phyloP scores from a whole-genome alignment of 192 early-diverging fungal genomes.

The Jimgerdemannia lactiflua region DNA sequence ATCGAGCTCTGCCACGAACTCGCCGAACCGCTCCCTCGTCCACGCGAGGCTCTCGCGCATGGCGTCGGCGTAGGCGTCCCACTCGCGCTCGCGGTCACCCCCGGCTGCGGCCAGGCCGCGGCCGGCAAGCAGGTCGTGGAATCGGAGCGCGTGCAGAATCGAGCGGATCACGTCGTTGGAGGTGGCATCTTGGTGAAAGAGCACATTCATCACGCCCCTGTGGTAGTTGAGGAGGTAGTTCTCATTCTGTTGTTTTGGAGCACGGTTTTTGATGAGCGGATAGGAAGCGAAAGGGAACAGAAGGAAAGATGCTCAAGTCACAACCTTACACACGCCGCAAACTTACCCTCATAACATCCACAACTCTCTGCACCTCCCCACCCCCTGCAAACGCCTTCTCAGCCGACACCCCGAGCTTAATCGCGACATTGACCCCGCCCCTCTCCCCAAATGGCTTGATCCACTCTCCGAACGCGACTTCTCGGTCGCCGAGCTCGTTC shows the following conservation, averaged over 20 bases:
- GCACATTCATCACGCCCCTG: constrained; percentile 35
- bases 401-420: constrained; percentile 44
- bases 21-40: constrained; percentile 41
- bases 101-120: constrained; percentile 12
- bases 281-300: no score
- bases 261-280: no score
- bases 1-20: constrained; percentile 50
- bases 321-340: constrained; percentile 2
- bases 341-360: constrained; percentile 42
- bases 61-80: constrained; percentile 19
- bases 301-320: no score
- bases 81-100: constrained; percentile 12
- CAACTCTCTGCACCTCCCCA: constrained; percentile 29
- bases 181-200: constrained; percentile 48
- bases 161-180: constrained; percentile 58
- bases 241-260: constrained; percentile 36
- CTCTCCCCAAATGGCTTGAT: constrained; percentile 27
- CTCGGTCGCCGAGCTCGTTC: constrained; percentile 33
- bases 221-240: constrained; percentile 56
- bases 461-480: constrained; percentile 64
- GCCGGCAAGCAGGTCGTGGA: constrained; percentile 23
- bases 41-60: constrained; percentile 41
- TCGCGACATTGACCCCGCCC: constrained; percentile 30
- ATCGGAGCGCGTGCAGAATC: constrained; percentile 51
- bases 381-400: constrained; percentile 38